Evolutionary conservation across 1,284 basidiomycete species (phyloP).

Genomic region (Sutorius eximius): DNA sequence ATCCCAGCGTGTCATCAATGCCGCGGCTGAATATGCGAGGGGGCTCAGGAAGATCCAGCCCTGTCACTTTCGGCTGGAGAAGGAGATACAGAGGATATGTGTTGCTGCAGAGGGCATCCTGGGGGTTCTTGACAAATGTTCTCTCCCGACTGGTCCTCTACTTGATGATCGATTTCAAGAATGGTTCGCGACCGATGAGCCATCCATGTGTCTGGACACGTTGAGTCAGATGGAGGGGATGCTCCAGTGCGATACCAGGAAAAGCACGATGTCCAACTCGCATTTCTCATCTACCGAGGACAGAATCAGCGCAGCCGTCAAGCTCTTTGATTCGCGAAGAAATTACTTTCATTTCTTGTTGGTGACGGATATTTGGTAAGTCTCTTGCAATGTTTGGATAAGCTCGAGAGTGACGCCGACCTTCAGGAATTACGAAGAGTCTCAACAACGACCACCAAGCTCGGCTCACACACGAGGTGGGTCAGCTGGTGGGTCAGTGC

Average conservation of each 20-base stretch:
- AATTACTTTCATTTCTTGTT: constrained; percentile 9
- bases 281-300: neutral
- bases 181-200: constrained; percentile 8
- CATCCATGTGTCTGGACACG: constrained; percentile 3
- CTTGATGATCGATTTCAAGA: neutral
- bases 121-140: neutral
- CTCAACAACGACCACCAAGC: neutral
- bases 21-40: constrained; percentile 5
- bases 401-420: neutral
- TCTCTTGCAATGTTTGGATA: neutral
- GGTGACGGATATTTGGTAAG: constrained; percentile 6
- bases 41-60: constrained; percentile 1
- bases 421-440: neutral
- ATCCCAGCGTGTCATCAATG: neutral
- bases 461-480: neutral
- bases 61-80: constrained; percentile 13
- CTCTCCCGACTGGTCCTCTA: neutral
- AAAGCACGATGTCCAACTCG: neutral
- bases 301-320: constrained; percentile 6
- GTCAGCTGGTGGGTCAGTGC: neutral
- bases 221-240: constrained; percentile 5
- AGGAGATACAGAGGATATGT: neutral
- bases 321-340: constrained; percentile 9
- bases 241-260: neutral
- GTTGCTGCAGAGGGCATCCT: neutral